These are phyloP conservation scores for Zygoascus meyerae DNA, from an alignment of 1,139 yeast species.

Conservation along the genomic window DNA sequence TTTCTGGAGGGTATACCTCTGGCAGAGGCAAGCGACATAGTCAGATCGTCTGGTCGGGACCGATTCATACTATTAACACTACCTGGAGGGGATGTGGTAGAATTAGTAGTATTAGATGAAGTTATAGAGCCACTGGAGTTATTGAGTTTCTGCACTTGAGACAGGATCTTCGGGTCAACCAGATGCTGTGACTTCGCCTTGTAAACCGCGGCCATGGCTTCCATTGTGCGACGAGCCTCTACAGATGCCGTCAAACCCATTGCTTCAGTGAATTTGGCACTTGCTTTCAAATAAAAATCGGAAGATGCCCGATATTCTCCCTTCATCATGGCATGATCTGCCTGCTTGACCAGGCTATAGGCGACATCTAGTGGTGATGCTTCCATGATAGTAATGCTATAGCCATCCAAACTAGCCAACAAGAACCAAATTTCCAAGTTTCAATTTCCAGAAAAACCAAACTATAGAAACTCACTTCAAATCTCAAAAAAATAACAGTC, in stretches of 20 bases:
- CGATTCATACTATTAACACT: neutral
- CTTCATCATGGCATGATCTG: conserved; percentile 29
- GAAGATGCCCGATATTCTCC: conserved; percentile 28
- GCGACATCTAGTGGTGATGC: conserved; percentile 19
- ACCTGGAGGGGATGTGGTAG: conserved; percentile 1
- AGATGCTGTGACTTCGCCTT: conserved; percentile 23
- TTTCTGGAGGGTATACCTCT: conserved; percentile 24
- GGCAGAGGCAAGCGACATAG: conserved; percentile 29
- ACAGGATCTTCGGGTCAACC: conserved; percentile 8
- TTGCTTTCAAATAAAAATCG: conserved; percentile 25
- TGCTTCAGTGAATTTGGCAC: conserved; percentile 27
- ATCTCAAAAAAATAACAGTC: neutral
- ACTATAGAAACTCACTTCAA: neutral
- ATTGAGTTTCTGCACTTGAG: conserved; percentile 5
- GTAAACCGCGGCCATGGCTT: conserved; percentile 26
- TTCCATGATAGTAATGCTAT: conserved; percentile 1
- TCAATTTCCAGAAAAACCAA: neutral
- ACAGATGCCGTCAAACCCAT: conserved; percentile 17
- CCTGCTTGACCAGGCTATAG: conserved; percentile 30
- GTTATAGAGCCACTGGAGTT: neutral
- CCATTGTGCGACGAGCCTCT: conserved; percentile 25
- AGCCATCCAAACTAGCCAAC: neutral
- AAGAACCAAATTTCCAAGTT: neutral
- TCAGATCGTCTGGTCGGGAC: conserved; percentile 18
- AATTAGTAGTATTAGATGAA: neutral